These are phyloP conservation scores for Nothophaeocryptopus gaeumannii DNA, from an alignment of 2,329 filamentous ascomycete genomes.

Conservation along the genomic window DNA sequence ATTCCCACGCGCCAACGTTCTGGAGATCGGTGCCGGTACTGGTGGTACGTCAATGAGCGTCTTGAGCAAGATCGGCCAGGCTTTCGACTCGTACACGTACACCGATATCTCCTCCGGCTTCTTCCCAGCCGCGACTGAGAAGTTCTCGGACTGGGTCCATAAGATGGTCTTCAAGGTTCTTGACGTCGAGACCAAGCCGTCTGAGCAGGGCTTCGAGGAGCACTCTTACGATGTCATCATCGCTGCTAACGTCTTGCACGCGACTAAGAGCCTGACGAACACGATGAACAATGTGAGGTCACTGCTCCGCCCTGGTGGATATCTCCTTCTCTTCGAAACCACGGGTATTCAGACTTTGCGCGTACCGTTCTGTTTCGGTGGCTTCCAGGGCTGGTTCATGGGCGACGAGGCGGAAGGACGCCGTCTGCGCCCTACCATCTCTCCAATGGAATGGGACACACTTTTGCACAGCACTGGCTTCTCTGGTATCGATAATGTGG, in stretches of 20 bases:
- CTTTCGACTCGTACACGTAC: constrained; percentile 43
- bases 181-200: constrained; percentile 32
- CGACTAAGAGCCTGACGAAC: constrained; percentile 17
- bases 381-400: background rate
- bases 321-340: constrained; percentile 19
- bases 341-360: background rate
- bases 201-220: constrained; percentile 37
- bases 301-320: constrained; percentile 28
- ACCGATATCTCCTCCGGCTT: constrained; percentile 45
- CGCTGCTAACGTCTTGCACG: constrained; percentile 27
- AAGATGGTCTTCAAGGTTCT: constrained; percentile 33
- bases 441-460: constrained; percentile 32
- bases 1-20: constrained; percentile 42
- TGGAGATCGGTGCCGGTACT: constrained; percentile 48
- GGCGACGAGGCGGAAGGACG: background rate
- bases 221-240: constrained; percentile 33
- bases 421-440: constrained; percentile 25
- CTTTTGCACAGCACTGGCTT: constrained; percentile 20
- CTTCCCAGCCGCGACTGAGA: constrained; percentile 37
- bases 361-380: background rate
- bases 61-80: constrained; percentile 22
- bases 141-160: constrained; percentile 26
- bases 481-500: background rate
- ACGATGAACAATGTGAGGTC: constrained; percentile 22
- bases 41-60: constrained; percentile 41